Evolutionary conservation across 2,329 filamentous ascomycete genomes (phyloP).

Genomic region (Diaporthe helianthi): DNA sequence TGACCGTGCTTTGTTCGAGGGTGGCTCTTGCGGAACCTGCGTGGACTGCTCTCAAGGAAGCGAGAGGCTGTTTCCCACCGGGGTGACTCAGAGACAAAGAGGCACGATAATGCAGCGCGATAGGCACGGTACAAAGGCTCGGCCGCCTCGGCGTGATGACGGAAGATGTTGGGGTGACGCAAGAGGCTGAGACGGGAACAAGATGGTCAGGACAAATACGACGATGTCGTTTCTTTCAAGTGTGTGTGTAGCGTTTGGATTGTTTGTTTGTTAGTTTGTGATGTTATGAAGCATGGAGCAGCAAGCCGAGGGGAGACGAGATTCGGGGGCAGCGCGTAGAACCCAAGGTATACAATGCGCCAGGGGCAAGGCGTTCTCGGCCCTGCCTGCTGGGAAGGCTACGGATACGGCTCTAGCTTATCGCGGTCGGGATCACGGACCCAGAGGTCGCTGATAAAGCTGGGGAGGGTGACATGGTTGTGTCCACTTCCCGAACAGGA

Average conservation of each 20-base stretch:
- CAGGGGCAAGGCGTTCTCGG: slow-evolving; percentile 26
- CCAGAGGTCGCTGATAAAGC: slow-evolving; percentile 19
- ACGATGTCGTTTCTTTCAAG: slow-evolving; percentile 17
- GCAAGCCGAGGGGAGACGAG: slow-evolving; percentile 4
- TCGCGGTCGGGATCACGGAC: slow-evolving; percentile 26
- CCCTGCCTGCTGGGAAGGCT: slow-evolving; percentile 8
- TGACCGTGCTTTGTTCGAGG: slow-evolving; percentile 29
- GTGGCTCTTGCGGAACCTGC: slow-evolving; percentile 31
- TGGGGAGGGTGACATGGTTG: slow-evolving; percentile 23
- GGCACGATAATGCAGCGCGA: slow-evolving; percentile 30
- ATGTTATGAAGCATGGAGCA: slow-evolving; percentile 9
- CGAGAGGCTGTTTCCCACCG: slow-evolving; percentile 32
- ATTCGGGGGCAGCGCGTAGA: slow-evolving; percentile 23
- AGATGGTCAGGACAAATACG: neutral
- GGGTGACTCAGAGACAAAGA: slow-evolving; percentile 36
- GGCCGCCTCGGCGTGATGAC: slow-evolving; percentile 27
- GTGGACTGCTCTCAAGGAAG: slow-evolving; percentile 16
- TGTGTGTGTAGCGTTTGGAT: neutral
- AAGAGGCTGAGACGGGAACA: neutral
- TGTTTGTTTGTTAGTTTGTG: slow-evolving; percentile 22
- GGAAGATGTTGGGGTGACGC: neutral
- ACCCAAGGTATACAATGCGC: slow-evolving; percentile 13
- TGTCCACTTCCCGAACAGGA: slow-evolving; percentile 14
- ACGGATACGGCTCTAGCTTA: slow-evolving; percentile 11
- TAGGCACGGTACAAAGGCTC: slow-evolving; percentile 25